These are phyloP conservation scores for Blastobotrys americana DNA, from an alignment of 805 yeast genomes.

Conservation along the genomic window DNA sequence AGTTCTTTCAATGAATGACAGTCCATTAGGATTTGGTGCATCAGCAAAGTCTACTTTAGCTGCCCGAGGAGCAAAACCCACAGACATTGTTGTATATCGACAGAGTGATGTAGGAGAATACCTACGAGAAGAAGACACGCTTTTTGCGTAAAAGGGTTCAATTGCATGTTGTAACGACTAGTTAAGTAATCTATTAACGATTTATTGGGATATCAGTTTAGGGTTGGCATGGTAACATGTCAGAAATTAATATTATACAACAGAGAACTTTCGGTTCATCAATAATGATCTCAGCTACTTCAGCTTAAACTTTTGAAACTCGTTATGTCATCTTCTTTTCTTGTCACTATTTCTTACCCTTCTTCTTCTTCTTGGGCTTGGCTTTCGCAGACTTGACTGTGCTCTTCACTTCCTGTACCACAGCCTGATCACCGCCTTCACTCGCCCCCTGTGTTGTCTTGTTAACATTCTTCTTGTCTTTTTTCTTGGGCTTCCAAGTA, in stretches of 20 bases:
- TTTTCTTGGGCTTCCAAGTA: slow-evolving; percentile 70
- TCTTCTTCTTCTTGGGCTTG: slow-evolving; percentile 29
- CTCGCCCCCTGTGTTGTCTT: slow-evolving; percentile 55
- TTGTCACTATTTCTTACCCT: slow-evolving; percentile 26
- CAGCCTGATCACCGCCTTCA: slow-evolving; percentile 32
- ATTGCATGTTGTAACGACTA: background rate
- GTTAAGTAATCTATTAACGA: too few species aligned
- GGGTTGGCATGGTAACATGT: too few species aligned
- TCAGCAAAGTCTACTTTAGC: slow-evolving; percentile 87
- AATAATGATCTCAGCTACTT: too few species aligned
- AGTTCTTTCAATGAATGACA: slow-evolving; percentile 81
- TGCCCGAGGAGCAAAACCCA: slow-evolving; percentile 82
- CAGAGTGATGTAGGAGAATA: slow-evolving; percentile 98
- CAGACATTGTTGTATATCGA: slow-evolving; percentile 90
- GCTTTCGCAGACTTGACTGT: slow-evolving; percentile 11
- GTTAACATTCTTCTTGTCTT: slow-evolving; percentile 42
- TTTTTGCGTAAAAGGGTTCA: slow-evolving; percentile 53
- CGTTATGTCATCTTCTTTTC: too few species aligned
- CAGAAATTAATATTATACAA: background rate
- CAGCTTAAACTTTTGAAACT: too few species aligned
- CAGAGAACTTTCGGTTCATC: too few species aligned
- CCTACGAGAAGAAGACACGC: slow-evolving; percentile 93
- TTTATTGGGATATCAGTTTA: too few species aligned
- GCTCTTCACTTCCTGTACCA: slow-evolving; percentile 5
- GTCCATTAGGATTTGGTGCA: slow-evolving; percentile 93